phyloP scores from a whole-genome alignment of 176 grass and related monocot species.

The Musa beccarii region DNA sequence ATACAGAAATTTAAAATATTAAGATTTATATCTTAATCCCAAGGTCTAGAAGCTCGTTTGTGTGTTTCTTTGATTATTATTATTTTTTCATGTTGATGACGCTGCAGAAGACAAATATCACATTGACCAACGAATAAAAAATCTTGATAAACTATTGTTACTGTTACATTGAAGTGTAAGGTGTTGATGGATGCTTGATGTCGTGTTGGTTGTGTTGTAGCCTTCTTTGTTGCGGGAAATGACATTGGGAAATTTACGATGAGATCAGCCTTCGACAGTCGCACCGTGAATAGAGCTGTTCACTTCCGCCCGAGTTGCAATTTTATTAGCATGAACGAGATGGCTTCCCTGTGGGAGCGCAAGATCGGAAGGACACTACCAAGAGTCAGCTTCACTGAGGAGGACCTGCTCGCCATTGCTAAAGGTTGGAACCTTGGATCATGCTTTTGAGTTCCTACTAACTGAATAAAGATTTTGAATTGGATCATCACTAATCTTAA shows the following conservation, averaged over 20 bases:
- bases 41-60: too few relatives aligned
- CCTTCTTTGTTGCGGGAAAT: conserved; percentile 57
- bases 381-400: conserved; percentile 30
- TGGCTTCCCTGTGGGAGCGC: conserved; percentile 59
- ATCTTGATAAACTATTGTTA: too few relatives aligned
- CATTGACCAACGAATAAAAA: too few relatives aligned
- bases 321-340: conserved; percentile 56
- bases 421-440: conserved; percentile 15
- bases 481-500: background rate
- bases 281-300: conserved; percentile 40
- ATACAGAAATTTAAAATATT: too few relatives aligned
- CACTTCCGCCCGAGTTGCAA: conserved; percentile 59
- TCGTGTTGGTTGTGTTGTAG: conserved; percentile 17
- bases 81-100: too few relatives aligned
- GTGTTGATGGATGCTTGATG: background rate
- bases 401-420: conserved; percentile 49
- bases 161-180: too few relatives aligned
- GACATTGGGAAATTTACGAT: conserved; percentile 74
- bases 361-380: conserved; percentile 64
- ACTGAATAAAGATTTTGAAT: background rate
- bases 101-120: too few relatives aligned
- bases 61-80: too few relatives aligned
- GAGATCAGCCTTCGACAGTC: conserved; percentile 47
- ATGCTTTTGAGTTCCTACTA: background rate
- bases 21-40: too few relatives aligned